Evolutionary conservation across 805 yeast species (phyloP), one percentile per base, ranked within the genome.

Genomic region (Kuraishia piskuri): DNA sequence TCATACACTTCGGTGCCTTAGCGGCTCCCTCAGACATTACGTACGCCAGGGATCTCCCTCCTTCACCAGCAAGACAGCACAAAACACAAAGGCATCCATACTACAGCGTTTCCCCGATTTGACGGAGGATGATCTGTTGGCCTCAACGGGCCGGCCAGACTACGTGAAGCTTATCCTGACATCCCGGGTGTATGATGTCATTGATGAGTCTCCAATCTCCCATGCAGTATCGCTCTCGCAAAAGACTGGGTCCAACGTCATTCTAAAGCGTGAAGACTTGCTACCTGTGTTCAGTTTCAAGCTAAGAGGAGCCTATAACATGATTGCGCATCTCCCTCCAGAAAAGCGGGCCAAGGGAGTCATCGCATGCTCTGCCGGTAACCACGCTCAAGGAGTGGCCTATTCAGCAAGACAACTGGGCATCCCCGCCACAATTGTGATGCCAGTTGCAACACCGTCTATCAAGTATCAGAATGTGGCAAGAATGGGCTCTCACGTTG

Each of bases 301-400:
- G 71, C 76, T 94, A 56, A 84, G 99, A 67, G 99, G 99, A 55
- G 99, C 99, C 19, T 90, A 91, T 71, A 94, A 94, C 68, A 90
- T 90, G 96, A 87, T 94, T 61, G 95, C 98, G 37, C 88, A 92
- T 62, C 70, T 94, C 50, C 82, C 83, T 52, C 70, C 79, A n/a
- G 80, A 78, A 49, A 74, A 84, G 60, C 78, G 84, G 58, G 61
- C 89, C 67, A 75, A 78, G 50, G 99, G 99, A 61, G 97, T 94
- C 53, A 87, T 95, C 65, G 97, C 98, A 0, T 94, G 98, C 63
- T 90, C 97, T 26, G 99, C 99, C 3, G 99, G 99, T 37, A 94
- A 94, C 69, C 99, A 94, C 63, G 99, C 99, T 1, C 99, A 94
- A 67, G 99, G 99, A 59, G 98, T 94, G 14, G 99, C 99, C 0